These are phyloP conservation scores for Myxozyma udenii DNA, from an alignment of 805 yeast species.

Conservation along the genomic window DNA sequence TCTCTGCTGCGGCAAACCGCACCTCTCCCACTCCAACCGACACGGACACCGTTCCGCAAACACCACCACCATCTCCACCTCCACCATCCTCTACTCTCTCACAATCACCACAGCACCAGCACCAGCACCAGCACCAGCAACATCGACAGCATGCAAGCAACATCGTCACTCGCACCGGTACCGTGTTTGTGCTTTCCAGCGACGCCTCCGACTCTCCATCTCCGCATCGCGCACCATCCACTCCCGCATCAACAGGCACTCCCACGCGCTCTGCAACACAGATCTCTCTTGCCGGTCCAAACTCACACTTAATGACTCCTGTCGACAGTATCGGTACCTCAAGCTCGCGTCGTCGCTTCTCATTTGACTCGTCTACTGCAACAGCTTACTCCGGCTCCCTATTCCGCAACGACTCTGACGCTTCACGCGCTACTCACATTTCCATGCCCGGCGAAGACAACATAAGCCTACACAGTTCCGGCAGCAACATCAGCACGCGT, in stretches of 20 bases:
- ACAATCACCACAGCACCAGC: too few species aligned
- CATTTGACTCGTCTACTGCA: conserved; percentile 17
- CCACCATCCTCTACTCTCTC: too few species aligned
- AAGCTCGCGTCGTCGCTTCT: conserved; percentile 11
- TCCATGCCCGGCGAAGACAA: not conserved
- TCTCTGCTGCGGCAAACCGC: too few species aligned
- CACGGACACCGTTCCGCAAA: too few species aligned
- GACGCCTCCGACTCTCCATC: not conserved
- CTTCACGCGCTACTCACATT: conserved; percentile 7
- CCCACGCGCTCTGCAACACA: too few species aligned
- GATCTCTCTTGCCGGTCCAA: not conserved
- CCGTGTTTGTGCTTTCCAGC: not conserved
- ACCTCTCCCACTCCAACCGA: too few species aligned
- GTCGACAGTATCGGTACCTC: not conserved
- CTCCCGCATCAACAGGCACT: not conserved
- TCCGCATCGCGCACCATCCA: not conserved
- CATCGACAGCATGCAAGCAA: too few species aligned
- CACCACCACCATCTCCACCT: too few species aligned
- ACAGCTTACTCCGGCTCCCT: conserved; percentile 10
- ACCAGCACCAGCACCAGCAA: too few species aligned
- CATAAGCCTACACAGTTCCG: too few species aligned
- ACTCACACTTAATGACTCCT: too few species aligned
- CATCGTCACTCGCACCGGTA: not conserved
- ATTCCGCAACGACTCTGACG: conserved; percentile 15
- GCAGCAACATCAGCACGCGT: too few species aligned